Evolutionary conservation across 2,329 filamentous ascomycete species (phyloP), one percentile per base, ranked within the genome.

Genomic region (Fusarium anguioides): DNA sequence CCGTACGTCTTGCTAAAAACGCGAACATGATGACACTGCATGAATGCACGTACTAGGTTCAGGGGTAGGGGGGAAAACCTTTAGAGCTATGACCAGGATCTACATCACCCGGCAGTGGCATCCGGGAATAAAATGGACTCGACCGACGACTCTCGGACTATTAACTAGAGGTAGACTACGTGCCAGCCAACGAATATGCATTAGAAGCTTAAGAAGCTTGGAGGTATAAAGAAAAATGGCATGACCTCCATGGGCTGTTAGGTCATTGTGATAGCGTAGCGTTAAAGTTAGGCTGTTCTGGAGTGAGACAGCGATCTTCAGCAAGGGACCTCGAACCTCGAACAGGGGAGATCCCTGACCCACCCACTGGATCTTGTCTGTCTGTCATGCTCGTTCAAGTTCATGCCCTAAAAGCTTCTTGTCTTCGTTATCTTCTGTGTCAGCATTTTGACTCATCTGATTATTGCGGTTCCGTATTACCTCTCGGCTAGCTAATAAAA

Each of bases 261-360:
- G n/a, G n/a, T n/a, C n/a, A n/a, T n/a, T n/a, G n/a, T n/a, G n/a
- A n/a, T n/a, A n/a, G n/a, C n/a, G n/a, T n/a, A n/a, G n/a, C n/a
- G n/a, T n/a, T n/a, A n/a, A n/a, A n/a, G n/a, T n/a, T n/a, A n/a
- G n/a, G n/a, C n/a, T n/a, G n/a, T n/a, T n/a, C n/a, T 6, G 14
- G 14, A 31, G 29, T 31, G 64, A 61, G 60, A 68, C 50, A 62
- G 50, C 40, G 60, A 65, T 65, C 62, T 60, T 56, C 60, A 35
- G 2, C 62, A 65, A 51, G 60, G 54, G 37, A 33, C 31, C n/a
- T n/a, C 18, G 31, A n/a, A 33, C 31, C n/a, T n/a, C 18, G 31
- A n/a, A 5, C 39, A 57, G 48, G 53, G 53, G 8, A 7, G 1
- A 42, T 5, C 53, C 37, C 31, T 44, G 48, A n/a, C 27, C 44